Evolutionary conservation across 2,329 filamentous ascomycete genomes (phyloP), one percentile per base, ranked within the genome.

Genomic region (Trichophyton simii): DNA sequence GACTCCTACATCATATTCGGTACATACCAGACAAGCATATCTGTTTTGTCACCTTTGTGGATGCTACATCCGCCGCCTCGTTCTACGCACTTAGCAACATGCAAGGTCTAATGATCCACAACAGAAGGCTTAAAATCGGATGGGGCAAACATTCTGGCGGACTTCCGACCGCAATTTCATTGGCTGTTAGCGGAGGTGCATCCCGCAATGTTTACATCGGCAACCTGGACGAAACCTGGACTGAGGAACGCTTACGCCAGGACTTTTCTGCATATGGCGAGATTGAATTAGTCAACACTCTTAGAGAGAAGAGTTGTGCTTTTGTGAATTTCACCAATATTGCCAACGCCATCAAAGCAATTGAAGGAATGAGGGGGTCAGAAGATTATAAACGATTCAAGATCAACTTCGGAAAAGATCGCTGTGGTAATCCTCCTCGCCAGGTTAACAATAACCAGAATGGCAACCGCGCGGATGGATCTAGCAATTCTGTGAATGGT

Each of bases 281-380:
- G 76, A 97, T 99, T 70, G 94, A 99, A 77, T 80, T 99, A 65
- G 91, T 99, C 65, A 99, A 99, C 77, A 89, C 94, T 15, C 80
- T 99, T 63, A 87, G 94, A 60, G 94, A 99, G 80, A 99, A 99
- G 85, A 96, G 91, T 78, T 99, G 94, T 74, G 94, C 94, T 0
- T 99, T 99, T 73, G 94, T 99, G 73, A 99, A 99, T 79, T 99
- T 99, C 75, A 99, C 94, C 72, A 99, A 99, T 78, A 99, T 99
- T 72, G 94, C 94, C 72, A 99, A 99, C 69, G 94, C 94, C 58
- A 99, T 99, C 80, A 99, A 99, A 80, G 94, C 94, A 0, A 99
- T 99, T 66, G 94, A 99, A 76, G 94, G 91, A 22, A 86, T 99
- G 66, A 86, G 94, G 62, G 88, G 91, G 71, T 91, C 91, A 72